Base-by-base conservation (phyloP, 2,329 filamentous ascomycete genomes). In the Ilyonectria mors-panacis region DNA sequence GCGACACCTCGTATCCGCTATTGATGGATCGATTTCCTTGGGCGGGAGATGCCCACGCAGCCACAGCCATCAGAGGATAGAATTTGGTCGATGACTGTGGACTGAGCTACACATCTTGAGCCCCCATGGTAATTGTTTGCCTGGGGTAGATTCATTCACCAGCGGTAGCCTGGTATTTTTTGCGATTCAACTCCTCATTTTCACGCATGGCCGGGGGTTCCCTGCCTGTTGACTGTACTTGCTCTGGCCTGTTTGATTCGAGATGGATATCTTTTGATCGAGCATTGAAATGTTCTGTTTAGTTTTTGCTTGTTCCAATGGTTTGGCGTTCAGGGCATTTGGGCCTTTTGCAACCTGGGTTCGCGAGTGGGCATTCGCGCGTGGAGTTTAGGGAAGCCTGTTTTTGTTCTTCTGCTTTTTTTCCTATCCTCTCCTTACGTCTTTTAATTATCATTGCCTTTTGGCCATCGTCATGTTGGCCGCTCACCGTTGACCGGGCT, bases 21-120 rank as follows among this genome's bases (percentile, higher is more conserved):
- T 61, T 73, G 56, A 68, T 77, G 42, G 83, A 86, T 65, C 83
- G 82, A 60, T 88, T 87, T 69, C 85, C 85, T 55, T 83, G 79
- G 77, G 79, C 80, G 50, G 70, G 83, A 60, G 85, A 88, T 65
- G 75, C 84, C 76, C 83, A 87, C 78, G 74, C 84, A 61, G 80
- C 85, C 50, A 84, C 86, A 76, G 86, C 86, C 47, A 89, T 84
- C 63, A 78, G 79, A 63, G 80, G 82, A 59, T 84, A 80, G 78
- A 62, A 66, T 39, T 63, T 63, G 42, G 45, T 37, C 39, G 69
- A 70, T 51, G 68, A 74, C 60, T 70, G 71, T 65, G 60, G 54
- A 37, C 44, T 59, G 56, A 65, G 50, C 33, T 50, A 66, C 59
- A 63, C 61, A 50, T 57, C 59, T 59, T 72, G 47, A 69, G 56